Percentiles rank a stretch among this genome's conserved stretches.
Evolutionary conservation across 805 yeast species (phyloP).

Genomic region (Lipomyces kockii): DNA sequence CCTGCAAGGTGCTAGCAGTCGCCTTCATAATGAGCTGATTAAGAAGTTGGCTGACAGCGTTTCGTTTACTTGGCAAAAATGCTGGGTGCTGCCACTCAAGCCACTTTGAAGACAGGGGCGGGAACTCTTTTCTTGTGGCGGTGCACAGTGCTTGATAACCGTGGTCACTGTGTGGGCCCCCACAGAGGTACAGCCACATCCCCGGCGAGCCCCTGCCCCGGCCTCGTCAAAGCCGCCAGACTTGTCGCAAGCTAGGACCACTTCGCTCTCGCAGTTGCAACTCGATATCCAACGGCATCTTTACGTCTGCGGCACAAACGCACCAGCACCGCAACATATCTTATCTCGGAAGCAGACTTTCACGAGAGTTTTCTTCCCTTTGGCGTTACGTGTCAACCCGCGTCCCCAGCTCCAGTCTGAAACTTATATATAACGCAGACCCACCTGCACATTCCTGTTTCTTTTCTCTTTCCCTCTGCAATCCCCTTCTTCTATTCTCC

Average conservation of each 20-base stretch:
- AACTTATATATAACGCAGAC: not conserved
- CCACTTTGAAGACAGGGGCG: too few relatives aligned
- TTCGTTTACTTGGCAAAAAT: too few relatives aligned
- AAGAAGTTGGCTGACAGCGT: too few relatives aligned
- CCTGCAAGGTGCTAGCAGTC: too few relatives aligned
- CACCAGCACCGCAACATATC: not conserved
- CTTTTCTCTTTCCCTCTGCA: not conserved
- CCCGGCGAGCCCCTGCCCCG: not conserved
- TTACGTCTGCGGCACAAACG: not conserved
- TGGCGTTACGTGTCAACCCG: not conserved
- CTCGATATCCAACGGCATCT: not conserved
- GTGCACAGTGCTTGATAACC: too few relatives aligned
- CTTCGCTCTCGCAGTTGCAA: not conserved
- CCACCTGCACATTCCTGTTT: slow-evolving; percentile 4
- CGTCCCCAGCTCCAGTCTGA: not conserved
- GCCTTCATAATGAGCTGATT: too few relatives aligned
- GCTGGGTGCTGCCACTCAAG: too few relatives aligned
- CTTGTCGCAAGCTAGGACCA: too few relatives aligned
- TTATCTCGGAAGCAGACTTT: not conserved
- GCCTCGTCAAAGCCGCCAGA: not conserved
- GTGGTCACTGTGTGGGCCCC: not conserved
- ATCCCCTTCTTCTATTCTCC: not conserved
- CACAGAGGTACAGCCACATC: not conserved
- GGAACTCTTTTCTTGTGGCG: too few relatives aligned
- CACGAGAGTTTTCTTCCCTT: not conserved